These are phyloP conservation scores for Clarireedia hainanense DNA, from an alignment of 2,329 filamentous ascomycete genomes.

Conservation along the genomic window DNA sequence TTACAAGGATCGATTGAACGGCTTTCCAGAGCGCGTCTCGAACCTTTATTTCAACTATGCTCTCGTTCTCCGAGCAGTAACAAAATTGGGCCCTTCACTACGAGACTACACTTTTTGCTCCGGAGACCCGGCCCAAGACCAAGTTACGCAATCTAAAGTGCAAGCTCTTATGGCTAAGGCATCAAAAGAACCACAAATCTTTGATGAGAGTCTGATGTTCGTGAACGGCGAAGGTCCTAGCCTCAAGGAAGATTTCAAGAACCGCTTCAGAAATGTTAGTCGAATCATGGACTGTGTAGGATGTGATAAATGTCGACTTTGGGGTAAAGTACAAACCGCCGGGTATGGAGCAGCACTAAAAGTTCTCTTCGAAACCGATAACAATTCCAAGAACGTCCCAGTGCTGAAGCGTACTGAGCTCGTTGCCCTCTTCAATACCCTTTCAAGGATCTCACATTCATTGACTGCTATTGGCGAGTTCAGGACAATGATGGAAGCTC, in stretches of 20 bases:
- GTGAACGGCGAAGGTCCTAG: constrained; percentile 65
- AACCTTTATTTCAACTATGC: constrained; percentile 99
- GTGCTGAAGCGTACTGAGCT: constrained; percentile 81
- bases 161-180: constrained; percentile 66
- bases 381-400: constrained; percentile 51
- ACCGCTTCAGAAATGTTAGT: constrained; percentile 93
- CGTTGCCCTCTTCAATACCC: constrained; percentile 90
- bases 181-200: constrained; percentile 67
- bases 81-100: constrained; percentile 80
- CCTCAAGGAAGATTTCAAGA: constrained; percentile 94
- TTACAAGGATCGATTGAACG: constrained; percentile 79
- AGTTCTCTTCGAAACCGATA: constrained; percentile 87
- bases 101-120: constrained; percentile 83
- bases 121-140: constrained; percentile 73
- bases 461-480: constrained; percentile 70
- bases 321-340: constrained; percentile 93
- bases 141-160: constrained; percentile 72
- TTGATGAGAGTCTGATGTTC: constrained; percentile 95
- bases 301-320: constrained; percentile 95
- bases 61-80: constrained; percentile 81
- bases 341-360: constrained; percentile 94
- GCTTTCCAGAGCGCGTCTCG: constrained; percentile 81
- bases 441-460: constrained; percentile 78
- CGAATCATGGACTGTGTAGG: constrained; percentile 98
- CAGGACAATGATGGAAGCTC: constrained; percentile 41